Evolutionary conservation across 2,329 filamentous ascomycete species (phyloP), one percentile per base, ranked within the genome.

Genomic region (Daldinia sp.): DNA sequence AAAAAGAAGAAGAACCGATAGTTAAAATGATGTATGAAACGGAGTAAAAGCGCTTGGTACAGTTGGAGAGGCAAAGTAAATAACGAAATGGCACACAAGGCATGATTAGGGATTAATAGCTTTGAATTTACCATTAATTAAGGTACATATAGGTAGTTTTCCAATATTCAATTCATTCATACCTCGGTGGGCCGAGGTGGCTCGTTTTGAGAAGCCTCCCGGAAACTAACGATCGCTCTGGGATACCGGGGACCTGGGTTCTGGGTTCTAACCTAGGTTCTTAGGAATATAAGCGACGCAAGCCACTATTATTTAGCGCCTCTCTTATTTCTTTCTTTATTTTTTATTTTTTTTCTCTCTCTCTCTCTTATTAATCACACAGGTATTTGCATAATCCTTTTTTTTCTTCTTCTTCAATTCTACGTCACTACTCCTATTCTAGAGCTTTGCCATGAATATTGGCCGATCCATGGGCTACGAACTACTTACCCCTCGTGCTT

Each of bases 141-240:
- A n/a, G n/a, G n/a, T n/a, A n/a, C n/a, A n/a, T n/a, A n/a, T n/a
- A 34, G 34, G 32, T 53, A 34, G 47, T 25, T 55, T 48, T 11
- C 21, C 50, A 29, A 34, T 30, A 10, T 34, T n/a, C n/a, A n/a
- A n/a, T n/a, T n/a, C 23, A 37, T 51, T 32, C 43, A 58, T 37
- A 29, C 54, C 25, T 57, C 15, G 43, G 63, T 62, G 63, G 63
- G 58, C 54, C 58, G 58, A 49, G 58, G 58, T 55, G 63, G 41
- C 27, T 58, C 45, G 39, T 52, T 58, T 55, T 35, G 43, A 58
- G 62, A 64, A 47, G 58, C 35, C 34, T 64, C 45, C 50, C 49
- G 37, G 19, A 56, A 45, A 23, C 49, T 51, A 65, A 32, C 29
- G 34, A 61, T 29, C 52, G 52, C 32, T 45, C n/a, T 48, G 29